Evolutionary conservation across 2,329 filamentous ascomycete genomes (phyloP).

Genomic region (Graphilbum sp.): DNA sequence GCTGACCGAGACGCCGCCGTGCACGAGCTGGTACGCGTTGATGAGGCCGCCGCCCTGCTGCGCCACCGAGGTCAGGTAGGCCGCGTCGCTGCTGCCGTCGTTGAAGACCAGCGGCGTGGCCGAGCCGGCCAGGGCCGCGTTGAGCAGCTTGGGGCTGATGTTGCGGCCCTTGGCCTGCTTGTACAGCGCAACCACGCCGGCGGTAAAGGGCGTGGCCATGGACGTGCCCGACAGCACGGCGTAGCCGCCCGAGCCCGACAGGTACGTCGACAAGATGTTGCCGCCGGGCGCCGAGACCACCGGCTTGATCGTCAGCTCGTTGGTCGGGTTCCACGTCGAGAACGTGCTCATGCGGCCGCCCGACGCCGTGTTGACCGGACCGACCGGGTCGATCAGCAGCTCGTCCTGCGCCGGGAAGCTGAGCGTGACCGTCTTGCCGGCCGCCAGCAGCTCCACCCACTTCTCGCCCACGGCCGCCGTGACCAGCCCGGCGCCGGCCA

Average conservation of each 20-base stretch:
- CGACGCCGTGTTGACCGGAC: constrained; percentile 22
- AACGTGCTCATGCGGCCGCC: constrained; percentile 25
- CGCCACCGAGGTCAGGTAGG: constrained; percentile 33
- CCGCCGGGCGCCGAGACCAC: constrained; percentile 30
- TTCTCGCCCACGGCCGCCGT: constrained; percentile 22
- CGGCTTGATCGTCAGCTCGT: constrained; percentile 30
- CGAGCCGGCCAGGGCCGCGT: constrained; percentile 17
- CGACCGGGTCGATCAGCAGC: constrained; percentile 18
- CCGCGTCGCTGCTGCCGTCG: constrained; percentile 19
- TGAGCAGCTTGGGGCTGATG: constrained; percentile 25
- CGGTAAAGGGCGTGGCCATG: constrained; percentile 30
- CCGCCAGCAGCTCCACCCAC: constrained; percentile 27
- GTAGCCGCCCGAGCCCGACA: constrained; percentile 23
- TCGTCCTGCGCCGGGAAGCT: constrained; percentile 25
- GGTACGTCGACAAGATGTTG: constrained; percentile 34
- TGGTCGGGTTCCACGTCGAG: constrained; percentile 29
- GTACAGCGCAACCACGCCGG: constrained; percentile 35
- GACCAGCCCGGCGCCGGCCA: constrained; percentile 25
- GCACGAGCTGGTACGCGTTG: constrained; percentile 31
- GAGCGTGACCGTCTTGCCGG: constrained; percentile 25
- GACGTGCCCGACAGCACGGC: constrained; percentile 35
- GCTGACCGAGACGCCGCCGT: constrained; percentile 35
- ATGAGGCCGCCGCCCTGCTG: constrained; percentile 46
- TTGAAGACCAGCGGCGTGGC: constrained; percentile 33
- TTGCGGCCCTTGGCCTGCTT: constrained; percentile 19